These are phyloP conservation scores for Phytophthora europaea DNA, from an alignment of 352 stramenopile genomes.

Conservation along the genomic window DNA sequence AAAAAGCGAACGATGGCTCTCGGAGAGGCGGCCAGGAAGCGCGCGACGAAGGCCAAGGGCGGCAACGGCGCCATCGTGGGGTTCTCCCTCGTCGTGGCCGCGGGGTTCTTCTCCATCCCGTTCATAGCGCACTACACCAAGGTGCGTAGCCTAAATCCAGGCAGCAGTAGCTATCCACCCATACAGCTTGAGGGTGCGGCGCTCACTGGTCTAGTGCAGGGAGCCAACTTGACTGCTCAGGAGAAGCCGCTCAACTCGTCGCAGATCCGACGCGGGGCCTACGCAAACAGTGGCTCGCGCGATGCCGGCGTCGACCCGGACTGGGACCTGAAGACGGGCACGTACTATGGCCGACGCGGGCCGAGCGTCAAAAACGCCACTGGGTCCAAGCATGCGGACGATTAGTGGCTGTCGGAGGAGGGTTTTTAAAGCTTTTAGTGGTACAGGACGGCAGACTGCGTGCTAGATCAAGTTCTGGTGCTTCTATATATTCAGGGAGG, in stretches of 20 bases:
- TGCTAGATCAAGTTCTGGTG: slow-evolving; percentile 9
- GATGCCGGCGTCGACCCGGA: slow-evolving; percentile 86
- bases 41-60: slow-evolving; percentile 37
- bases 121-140: slow-evolving; percentile 79
- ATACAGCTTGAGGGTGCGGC: not conserved
- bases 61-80: slow-evolving; percentile 54
- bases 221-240: slow-evolving; percentile 67
- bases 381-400: slow-evolving; percentile 12
- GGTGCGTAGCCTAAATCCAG: slow-evolving; percentile 32
- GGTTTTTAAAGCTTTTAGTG: not conserved
- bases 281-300: slow-evolving; percentile 83
- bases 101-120: slow-evolving; percentile 81
- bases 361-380: slow-evolving; percentile 34
- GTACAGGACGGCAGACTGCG: not conserved
- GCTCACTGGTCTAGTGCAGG: slow-evolving; percentile 30
- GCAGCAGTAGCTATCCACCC: not conserved
- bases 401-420: not conserved
- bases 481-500: slow-evolving; percentile 35
- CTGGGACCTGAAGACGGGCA: slow-evolving; percentile 82
- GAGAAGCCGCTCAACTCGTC: slow-evolving; percentile 71
- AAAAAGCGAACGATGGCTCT: slow-evolving; percentile 3
- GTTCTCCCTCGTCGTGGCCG: slow-evolving; percentile 56
- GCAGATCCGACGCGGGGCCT: slow-evolving; percentile 83
- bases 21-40: slow-evolving; percentile 29
- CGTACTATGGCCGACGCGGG: slow-evolving; percentile 64